These are phyloP conservation scores for Fusarium sp. DNA, from an alignment of 2,329 filamentous ascomycete species.

Conservation along the genomic window DNA sequence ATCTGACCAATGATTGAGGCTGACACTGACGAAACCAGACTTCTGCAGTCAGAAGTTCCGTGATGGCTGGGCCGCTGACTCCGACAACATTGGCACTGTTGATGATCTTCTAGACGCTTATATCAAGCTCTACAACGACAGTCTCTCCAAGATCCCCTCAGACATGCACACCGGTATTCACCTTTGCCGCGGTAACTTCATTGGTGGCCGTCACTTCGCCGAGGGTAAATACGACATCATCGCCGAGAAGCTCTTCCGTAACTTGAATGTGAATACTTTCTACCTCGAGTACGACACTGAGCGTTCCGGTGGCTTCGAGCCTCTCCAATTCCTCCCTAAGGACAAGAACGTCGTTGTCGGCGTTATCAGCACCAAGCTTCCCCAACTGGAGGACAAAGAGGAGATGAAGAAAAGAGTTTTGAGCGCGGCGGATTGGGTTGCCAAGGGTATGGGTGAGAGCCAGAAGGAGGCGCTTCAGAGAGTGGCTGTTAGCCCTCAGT, in stretches of 20 bases:
- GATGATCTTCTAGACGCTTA: slow-evolving; percentile 80
- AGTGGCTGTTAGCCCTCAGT: slow-evolving; percentile 76
- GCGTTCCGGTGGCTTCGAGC: slow-evolving; percentile 73
- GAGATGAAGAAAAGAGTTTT: slow-evolving; percentile 70
- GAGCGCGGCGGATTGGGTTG: slow-evolving; percentile 74
- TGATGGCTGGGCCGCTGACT: slow-evolving; percentile 74
- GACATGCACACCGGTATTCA: slow-evolving; percentile 84
- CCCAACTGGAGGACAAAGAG: slow-evolving; percentile 70
- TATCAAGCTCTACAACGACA: slow-evolving; percentile 81
- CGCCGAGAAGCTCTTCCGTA: slow-evolving; percentile 72
- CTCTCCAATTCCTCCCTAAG: slow-evolving; percentile 68
- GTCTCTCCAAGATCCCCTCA: slow-evolving; percentile 68
- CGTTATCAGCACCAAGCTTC: slow-evolving; percentile 72
- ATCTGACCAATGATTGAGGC: accelerated
- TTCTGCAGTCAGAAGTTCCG: slow-evolving; percentile 81
- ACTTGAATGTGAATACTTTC: slow-evolving; percentile 73
- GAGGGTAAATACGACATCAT: slow-evolving; percentile 76
- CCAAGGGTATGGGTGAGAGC: slow-evolving; percentile 72
- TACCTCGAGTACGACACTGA: slow-evolving; percentile 77
- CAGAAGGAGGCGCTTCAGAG: slow-evolving; percentile 75
- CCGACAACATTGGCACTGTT: slow-evolving; percentile 73
- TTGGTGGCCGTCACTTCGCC: slow-evolving; percentile 72
- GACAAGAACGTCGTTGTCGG: slow-evolving; percentile 73
- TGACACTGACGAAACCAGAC: slow-evolving; percentile 57
- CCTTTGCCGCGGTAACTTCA: slow-evolving; percentile 77